Evolutionary conservation across 371 early-diverging fungal genomes (phyloP).

Genomic region (Mortierella polycephala): DNA sequence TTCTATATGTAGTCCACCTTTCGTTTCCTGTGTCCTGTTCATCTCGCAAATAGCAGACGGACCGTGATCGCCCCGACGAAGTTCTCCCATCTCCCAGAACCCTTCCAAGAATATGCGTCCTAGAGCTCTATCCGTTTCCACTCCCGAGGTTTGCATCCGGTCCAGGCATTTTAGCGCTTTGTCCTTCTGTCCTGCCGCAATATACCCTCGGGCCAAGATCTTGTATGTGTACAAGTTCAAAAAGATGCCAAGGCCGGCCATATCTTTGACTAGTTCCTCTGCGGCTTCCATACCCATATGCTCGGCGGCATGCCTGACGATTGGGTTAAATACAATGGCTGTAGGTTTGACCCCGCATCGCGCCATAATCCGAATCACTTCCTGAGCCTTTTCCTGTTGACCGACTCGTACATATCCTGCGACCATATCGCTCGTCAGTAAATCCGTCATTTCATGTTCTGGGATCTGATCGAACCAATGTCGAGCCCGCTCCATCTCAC

Average conservation of each 20-base stretch:
- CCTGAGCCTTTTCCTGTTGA: constrained; percentile 40
- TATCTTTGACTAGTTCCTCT: constrained; percentile 35
- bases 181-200: constrained; percentile 26
- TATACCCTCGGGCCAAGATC: constrained; percentile 39
- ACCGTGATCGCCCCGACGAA: constrained; percentile 28
- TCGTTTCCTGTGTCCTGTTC: constrained; percentile 10
- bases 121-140: constrained; percentile 40
- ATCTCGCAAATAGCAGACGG: constrained; percentile 5
- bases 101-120: constrained; percentile 40
- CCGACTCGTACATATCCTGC: constrained; percentile 34
- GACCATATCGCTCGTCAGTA: constrained; percentile 49
- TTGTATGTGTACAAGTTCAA: constrained; percentile 43
- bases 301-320: constrained; percentile 33
- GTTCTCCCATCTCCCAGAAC: constrained; percentile 17
- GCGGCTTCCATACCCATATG: constrained; percentile 43
- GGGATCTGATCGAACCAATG: constrained; percentile 49
- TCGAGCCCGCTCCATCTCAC: constrained; percentile 48
- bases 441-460: constrained; percentile 31
- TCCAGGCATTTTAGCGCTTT: constrained; percentile 38
- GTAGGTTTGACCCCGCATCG: constrained; percentile 45
- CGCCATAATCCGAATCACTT: constrained; percentile 52
- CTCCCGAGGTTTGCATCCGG: constrained; percentile 26
- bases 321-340: constrained; percentile 49
- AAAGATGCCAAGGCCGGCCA: constrained; percentile 23
- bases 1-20: background rate